Percentiles rank a stretch among this genome's conserved stretches.
Evolutionary conservation across 23 red algal genomes (phyloP).

Genomic region (Gracilaria domingensis): DNA sequence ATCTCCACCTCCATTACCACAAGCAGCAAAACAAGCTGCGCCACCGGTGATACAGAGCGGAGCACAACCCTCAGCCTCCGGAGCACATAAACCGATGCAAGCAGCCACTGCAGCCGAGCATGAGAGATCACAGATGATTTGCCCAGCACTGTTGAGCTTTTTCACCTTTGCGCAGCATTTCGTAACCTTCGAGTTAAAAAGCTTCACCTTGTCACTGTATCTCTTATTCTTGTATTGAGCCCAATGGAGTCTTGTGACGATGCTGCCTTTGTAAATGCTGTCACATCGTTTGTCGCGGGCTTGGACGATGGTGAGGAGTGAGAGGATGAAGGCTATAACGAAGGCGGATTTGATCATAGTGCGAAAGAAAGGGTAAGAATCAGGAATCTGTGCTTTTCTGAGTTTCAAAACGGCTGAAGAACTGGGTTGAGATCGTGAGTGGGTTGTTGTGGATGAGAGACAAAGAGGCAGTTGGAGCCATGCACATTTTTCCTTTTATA

Average conservation of each 20-base stretch:
- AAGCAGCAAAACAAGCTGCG: slow-evolving; percentile 6
- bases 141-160: background rate
- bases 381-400: background rate
- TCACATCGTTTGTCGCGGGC: slow-evolving; percentile 23
- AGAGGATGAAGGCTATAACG: background rate
- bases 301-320: background rate
- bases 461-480: background rate
- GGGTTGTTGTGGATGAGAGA: background rate
- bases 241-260: background rate
- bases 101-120: background rate
- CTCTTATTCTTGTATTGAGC: background rate
- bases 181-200: background rate
- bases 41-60: slow-evolving; percentile 14
- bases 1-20: background rate
- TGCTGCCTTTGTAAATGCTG: background rate
- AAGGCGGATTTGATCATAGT: background rate
- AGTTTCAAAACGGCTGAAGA: background rate
- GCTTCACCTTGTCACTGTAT: background rate
- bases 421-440: background rate
- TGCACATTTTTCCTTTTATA: background rate
- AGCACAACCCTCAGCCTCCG: slow-evolving; percentile 15
- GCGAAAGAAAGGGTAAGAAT: background rate
- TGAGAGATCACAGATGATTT: slow-evolving; percentile 8
- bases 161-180: slow-evolving; percentile 30
- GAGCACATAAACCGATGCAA: slow-evolving; percentile 26